Conservation (phyloP, 2,329 filamentous ascomycete genomes). For the Scedosporium apiospermum region DNA sequence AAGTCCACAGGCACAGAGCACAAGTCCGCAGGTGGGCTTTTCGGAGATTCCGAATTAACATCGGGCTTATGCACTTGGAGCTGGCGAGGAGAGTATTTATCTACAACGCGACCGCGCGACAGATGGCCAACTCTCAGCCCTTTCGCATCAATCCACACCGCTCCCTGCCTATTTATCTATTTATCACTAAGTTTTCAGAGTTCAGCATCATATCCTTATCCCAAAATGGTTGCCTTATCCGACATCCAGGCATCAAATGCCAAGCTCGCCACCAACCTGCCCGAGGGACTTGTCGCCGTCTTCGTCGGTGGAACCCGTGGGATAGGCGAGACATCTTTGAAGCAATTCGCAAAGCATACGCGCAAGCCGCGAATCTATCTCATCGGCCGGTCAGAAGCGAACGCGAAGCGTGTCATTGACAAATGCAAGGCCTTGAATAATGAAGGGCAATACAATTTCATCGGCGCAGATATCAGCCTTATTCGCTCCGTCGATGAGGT, state of each 20-base stretch:
- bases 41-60: no score
- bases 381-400: conserved; percentile 33
- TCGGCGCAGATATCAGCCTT: conserved; percentile 34
- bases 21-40: no score
- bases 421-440: conserved; percentile 34
- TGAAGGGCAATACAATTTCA: conserved; percentile 33
- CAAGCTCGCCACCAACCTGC: conserved; percentile 20
- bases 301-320: conserved; percentile 42
- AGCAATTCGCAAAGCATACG: conserved; percentile 30
- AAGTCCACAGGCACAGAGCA: no score
- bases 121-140: no score
- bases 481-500: conserved; percentile 37
- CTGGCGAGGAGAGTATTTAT: no score
- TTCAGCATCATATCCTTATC: no score
- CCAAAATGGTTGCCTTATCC: conserved; percentile 22
- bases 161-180: no score
- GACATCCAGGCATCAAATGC: conserved; percentile 23
- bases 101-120: no score
- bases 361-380: conserved; percentile 33
- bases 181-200: no score
- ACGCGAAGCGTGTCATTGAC: conserved; percentile 27
- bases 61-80: no score
- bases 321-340: conserved; percentile 37
- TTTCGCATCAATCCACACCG: no score
- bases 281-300: conserved; percentile 32